A percentile compares a stretch with the other conserved stretches of the same genome.
Evolutionary conservation across 495 filamentous ascomycete species (phyloP).

Genomic region (Penicillium fimorum): DNA sequence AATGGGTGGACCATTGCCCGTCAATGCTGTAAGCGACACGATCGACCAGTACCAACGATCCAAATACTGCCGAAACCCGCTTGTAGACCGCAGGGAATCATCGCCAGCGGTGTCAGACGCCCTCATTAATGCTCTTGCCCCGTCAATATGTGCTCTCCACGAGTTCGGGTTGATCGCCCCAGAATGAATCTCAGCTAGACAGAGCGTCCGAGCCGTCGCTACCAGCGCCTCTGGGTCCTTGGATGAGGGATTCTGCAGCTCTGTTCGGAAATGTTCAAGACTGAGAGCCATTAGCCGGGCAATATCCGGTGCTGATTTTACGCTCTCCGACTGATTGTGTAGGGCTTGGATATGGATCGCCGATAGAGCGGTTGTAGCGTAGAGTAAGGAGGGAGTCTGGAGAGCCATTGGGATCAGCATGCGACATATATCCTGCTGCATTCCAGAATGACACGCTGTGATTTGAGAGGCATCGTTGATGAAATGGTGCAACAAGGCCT

Average conservation of each 20-base stretch:
- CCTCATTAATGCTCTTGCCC: slow-evolving; percentile 44
- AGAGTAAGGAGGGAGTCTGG: slow-evolving; percentile 46
- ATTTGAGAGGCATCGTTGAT: slow-evolving; percentile 48
- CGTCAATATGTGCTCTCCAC: slow-evolving; percentile 49
- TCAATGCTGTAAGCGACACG: slow-evolving; percentile 46
- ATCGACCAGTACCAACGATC: slow-evolving; percentile 50
- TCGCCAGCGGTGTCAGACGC: slow-evolving; percentile 28
- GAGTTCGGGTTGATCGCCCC: slow-evolving; percentile 48
- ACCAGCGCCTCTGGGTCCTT: slow-evolving; percentile 44
- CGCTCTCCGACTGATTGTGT: slow-evolving; percentile 43
- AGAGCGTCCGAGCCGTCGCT: slow-evolving; percentile 48
- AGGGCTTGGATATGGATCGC: slow-evolving; percentile 48
- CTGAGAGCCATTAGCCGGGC: slow-evolving; percentile 46
- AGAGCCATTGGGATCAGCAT: slow-evolving; percentile 51
- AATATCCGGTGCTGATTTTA: slow-evolving; percentile 46
- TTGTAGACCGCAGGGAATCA: slow-evolving; percentile 29
- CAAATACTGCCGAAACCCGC: slow-evolving; percentile 44
- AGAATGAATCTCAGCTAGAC: slow-evolving; percentile 50
- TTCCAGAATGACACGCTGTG: slow-evolving; percentile 45
- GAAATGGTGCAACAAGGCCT: slow-evolving; percentile 44
- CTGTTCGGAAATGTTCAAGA: slow-evolving; percentile 46
- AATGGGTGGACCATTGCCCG: slow-evolving; percentile 47
- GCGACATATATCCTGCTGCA: slow-evolving; percentile 47
- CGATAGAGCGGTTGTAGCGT: slow-evolving; percentile 48
- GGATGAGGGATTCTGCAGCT: slow-evolving; percentile 38